Evolutionary conservation across 1,284 basidiomycete genomes (phyloP), one percentile per base, ranked within the genome.

Genomic region (Microbotryum silenes-acaulis): DNA sequence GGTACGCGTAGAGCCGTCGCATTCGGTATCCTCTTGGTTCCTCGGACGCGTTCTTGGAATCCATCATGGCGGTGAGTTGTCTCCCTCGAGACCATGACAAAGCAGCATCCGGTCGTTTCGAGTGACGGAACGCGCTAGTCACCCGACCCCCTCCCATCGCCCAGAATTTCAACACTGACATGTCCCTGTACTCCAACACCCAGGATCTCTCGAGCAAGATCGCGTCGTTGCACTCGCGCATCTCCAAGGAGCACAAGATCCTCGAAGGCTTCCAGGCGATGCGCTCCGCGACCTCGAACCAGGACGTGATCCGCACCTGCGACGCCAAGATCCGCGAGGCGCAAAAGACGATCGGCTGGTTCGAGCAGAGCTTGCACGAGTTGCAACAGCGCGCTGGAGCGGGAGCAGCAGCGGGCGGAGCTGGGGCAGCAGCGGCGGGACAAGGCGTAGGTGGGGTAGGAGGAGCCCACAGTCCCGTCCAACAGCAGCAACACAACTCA

Each of bases 171-270:
- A 42, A 6, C 16, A 16, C 37, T 42, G 37, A 42, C 37, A 16
- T 18, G 37, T 18, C 37, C 12, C 37, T 42, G 18, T 6, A 18
- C 37, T 18, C 37, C 16, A 6, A 6, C 37, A 6, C 16, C 12
- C 37, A 42, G 37, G 51, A 62, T 54, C 44, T 67, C 25, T 50
- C 59, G 37, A 48, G 44, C 57, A 92, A 92, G 83, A 91, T 94
- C 75, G 85, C 88, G 76, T 89, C 92, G 77, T 85, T 93, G 73
- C 85, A 87, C 78, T 86, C 84, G 76, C 87, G 89, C 76, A 93
- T 94, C 76, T 83, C 88, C 78, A 91, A 87, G 55, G 90, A 94
- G 79, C 87, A 87, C 77, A 91, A 91, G 81, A 86, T 93, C 75
- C 82, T 94, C 70, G 88, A 93, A 77, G 91, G 87, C 23, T 86